Evolutionary conservation across 352 stramenopile genomes (phyloP), one percentile per base, ranked within the genome.

Genomic region (Pythium diclinum): DNA sequence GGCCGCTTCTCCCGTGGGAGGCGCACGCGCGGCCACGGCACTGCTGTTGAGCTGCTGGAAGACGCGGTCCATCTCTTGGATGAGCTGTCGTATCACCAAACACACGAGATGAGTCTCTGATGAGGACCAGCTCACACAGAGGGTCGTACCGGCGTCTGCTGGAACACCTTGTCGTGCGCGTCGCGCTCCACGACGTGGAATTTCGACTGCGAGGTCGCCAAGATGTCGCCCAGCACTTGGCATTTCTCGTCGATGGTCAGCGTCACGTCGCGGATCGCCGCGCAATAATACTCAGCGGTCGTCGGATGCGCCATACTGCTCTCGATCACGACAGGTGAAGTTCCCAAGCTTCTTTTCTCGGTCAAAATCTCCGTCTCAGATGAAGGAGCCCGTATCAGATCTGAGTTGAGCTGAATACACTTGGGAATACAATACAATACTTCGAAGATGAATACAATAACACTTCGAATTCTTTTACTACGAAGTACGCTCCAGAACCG

Each of bases 1-100:
- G 0, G 42, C 42, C 1, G 56, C 14, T 44, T 92, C 80, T 8
- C 72, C 77, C 10, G 65, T 60, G 0, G 49, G 44, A 30, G 16
- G 21, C 52, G 52, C 52, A 30, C 17, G 30, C 16, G 61, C 71
- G 36, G 85, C 76, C 69, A 93, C 84, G 0, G 63, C 63, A 16
- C 65, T 85, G 21, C 64, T 60, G 54, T 78, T 75, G 14, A 94
- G 72, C 56, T 85, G 78, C 44, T 81, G 61, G 59, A 94, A 94
- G 63, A 94, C 85, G 51, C 66, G 62, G 55, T 92, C 78, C 76
- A 94, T 87, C 62, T 91, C 80, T 10, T 79, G 60, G 11, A 92
- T 73, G 23, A 94, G 73, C 86, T 94, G 47, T 33, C 19, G 25
- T 6, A 65, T 56, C 17, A 25, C 44, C 40, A 3, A n/a, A 52